Evolutionary conservation across 805 yeast genomes (phyloP).

Genomic region (Helenozyma baotianmanensis): DNA sequence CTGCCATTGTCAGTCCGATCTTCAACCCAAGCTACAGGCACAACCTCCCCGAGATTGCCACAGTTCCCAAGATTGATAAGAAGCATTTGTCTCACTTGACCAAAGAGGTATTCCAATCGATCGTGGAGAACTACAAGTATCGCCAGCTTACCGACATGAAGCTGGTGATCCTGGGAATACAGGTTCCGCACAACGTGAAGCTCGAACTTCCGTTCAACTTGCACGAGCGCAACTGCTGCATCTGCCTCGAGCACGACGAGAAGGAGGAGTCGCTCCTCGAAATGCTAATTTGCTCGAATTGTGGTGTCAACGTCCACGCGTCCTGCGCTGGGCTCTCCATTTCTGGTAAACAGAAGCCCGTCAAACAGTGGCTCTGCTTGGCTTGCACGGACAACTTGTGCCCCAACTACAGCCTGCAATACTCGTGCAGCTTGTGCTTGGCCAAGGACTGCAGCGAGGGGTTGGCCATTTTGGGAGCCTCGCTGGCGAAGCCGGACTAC

Average conservation of each 20-base stretch:
- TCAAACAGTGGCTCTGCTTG: constrained; percentile 71
- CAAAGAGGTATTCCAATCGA: constrained; percentile 9
- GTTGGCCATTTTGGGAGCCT: constrained; percentile 38
- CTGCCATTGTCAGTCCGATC: constrained; percentile 14
- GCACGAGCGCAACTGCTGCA: constrained; percentile 41
- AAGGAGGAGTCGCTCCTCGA: constrained; percentile 22
- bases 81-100: constrained; percentile 14
- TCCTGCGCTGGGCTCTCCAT: constrained; percentile 56
- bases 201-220: constrained; percentile 10
- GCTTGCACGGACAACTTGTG: constrained; percentile 66
- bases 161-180: constrained; percentile 9
- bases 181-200: constrained; percentile 10
- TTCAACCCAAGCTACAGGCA: constrained; percentile 18
- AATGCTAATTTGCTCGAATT: constrained; percentile 53
- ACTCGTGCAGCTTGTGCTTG: constrained; percentile 64
- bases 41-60: constrained; percentile 9
- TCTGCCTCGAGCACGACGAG: constrained; percentile 45
- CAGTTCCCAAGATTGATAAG: constrained; percentile 16
- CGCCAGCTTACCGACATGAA: constrained; percentile 27
- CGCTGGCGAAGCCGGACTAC: constrained; percentile 51
- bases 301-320: constrained; percentile 68
- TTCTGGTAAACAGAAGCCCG: constrained; percentile 19
- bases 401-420: constrained; percentile 53
- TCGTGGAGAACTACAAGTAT: constrained; percentile 15
- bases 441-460: constrained; percentile 49